phyloP scores from a whole-genome alignment of 2,329 filamentous ascomycete genomes.

The Stylonectria norvegica region DNA sequence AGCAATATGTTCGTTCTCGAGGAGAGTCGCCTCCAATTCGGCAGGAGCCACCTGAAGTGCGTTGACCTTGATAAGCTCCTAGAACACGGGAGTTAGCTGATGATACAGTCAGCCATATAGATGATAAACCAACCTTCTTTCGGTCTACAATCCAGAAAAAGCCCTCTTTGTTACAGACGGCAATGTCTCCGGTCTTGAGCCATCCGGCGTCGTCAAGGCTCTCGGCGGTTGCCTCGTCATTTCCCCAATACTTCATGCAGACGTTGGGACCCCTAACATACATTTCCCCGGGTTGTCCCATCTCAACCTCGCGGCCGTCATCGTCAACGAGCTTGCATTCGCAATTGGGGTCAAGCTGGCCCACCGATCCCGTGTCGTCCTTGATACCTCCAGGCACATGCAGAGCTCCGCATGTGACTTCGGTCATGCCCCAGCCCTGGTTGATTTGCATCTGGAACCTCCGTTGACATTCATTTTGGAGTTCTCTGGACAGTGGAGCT shows the following conservation, averaged over 20 bases:
- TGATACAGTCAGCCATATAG: not conserved
- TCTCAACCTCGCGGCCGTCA: conserved; percentile 45
- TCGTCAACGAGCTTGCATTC: conserved; percentile 53
- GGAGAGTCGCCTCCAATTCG: conserved; percentile 51
- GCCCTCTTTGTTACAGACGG: conserved; percentile 43
- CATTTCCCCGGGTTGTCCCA: conserved; percentile 51
- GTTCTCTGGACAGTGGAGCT: conserved; percentile 45
- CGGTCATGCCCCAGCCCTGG: conserved; percentile 63
- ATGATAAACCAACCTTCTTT: conserved; percentile 40
- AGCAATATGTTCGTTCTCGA: conserved; percentile 49
- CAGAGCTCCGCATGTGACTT: conserved; percentile 43
- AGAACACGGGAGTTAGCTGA: conserved; percentile 12
- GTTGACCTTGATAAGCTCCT: conserved; percentile 59
- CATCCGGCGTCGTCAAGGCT: conserved; percentile 50
- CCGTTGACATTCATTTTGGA: conserved; percentile 45
- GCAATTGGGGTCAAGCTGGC: conserved; percentile 50
- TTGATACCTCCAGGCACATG: conserved; percentile 39
- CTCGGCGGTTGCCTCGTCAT: conserved; percentile 51
- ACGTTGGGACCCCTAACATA: conserved; percentile 54
- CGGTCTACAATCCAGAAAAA: conserved; percentile 46
- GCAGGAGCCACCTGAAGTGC: conserved; percentile 59
- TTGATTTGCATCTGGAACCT: conserved; percentile 38
- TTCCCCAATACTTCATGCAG: conserved; percentile 58
- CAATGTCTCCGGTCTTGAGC: conserved; percentile 58
- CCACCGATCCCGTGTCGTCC: conserved; percentile 45